phyloP scores from a whole-genome alignment of 345 rosid species.

The Raphanus raphanistrum region DNA sequence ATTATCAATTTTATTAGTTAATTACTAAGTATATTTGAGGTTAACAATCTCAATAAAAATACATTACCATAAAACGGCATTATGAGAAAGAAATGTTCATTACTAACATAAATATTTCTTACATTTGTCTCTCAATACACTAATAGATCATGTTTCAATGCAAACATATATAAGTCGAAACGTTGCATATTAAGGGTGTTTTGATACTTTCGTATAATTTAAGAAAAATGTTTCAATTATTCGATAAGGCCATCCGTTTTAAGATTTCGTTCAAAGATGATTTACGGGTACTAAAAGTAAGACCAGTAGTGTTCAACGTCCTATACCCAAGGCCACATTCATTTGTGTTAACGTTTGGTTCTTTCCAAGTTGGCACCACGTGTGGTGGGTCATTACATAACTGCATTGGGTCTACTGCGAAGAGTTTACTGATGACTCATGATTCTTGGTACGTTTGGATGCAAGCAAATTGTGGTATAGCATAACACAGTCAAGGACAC shows the following conservation, averaged over 20 bases:
- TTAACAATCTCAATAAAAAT: too few species aligned
- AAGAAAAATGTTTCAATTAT: background rate
- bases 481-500: conserved; percentile 23
- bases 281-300: background rate
- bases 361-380: background rate
- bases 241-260: background rate
- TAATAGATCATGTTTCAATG: background rate
- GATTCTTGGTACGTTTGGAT: conserved; percentile 1
- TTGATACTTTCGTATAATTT: background rate
- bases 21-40: too few species aligned
- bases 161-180: background rate
- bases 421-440: background rate
- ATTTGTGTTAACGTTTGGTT: background rate
- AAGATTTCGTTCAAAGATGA: background rate
- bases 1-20: too few species aligned
- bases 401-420: background rate
- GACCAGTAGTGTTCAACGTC: background rate
- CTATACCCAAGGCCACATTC: background rate
- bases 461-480: background rate
- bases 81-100: too few species aligned
- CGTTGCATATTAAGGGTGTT: background rate
- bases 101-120: too few species aligned
- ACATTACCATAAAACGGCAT: too few species aligned
- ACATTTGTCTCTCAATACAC: too few species aligned
- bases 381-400: conserved; percentile 2